Evolutionary conservation across 305 asterid species (phyloP).

Genomic region (Caryopteris hybrid): DNA sequence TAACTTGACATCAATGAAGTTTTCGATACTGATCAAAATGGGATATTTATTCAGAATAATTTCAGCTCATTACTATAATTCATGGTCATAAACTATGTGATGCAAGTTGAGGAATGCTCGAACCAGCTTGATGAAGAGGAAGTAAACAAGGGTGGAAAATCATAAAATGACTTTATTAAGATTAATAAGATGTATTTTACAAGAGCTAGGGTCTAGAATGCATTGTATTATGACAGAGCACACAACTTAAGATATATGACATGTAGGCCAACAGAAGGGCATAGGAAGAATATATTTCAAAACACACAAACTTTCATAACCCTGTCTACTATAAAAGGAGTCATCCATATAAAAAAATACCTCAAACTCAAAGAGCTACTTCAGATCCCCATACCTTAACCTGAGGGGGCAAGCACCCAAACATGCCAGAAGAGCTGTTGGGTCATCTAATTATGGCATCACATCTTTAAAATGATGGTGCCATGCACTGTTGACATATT

Average conservation of each 20-base stretch:
- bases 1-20: background rate
- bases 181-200: background rate
- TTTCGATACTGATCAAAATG: background rate
- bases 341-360: background rate
- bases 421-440: constrained; percentile 3
- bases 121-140: background rate
- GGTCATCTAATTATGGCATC: constrained; percentile 9
- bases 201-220: constrained; percentile 4
- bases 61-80: constrained; percentile 1
- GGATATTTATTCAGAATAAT: constrained; percentile 1
- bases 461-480: background rate
- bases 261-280: background rate
- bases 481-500: background rate
- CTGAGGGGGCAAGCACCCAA: constrained; percentile 2
- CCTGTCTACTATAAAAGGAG: background rate
- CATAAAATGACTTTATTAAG: background rate
- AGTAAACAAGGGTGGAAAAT: background rate
- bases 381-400: constrained; percentile 3
- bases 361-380: constrained; percentile 18
- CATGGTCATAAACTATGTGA: background rate
- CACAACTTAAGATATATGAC: background rate
- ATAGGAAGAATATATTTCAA: background rate
- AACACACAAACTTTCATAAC: background rate
- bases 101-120: constrained; percentile 2
- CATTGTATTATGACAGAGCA: constrained; percentile 5